Percentiles rank a stretch among this genome's conserved stretches.
Conservation (phyloP, 805 yeast genomes). For the Kluyveromyces starmeri region DNA sequence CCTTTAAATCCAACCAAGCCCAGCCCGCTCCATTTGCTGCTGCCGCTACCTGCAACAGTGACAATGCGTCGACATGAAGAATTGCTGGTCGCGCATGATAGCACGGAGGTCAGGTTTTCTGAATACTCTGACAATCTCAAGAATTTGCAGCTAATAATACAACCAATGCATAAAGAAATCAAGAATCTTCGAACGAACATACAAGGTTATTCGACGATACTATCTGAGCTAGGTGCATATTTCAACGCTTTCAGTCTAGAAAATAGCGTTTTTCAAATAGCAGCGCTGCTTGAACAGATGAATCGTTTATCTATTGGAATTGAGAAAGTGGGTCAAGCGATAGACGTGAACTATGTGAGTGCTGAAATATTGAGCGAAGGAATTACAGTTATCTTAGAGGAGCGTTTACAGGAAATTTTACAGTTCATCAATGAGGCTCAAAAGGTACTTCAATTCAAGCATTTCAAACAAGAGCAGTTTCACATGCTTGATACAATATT, state of each 20-base stretch:
- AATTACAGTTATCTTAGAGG: conserved; percentile 30
- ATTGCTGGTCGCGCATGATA: conserved; percentile 16
- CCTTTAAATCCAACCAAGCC: conserved; percentile 52
- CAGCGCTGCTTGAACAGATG: conserved; percentile 31
- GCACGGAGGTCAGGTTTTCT: conserved; percentile 32
- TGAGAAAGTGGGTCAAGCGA: conserved; percentile 80
- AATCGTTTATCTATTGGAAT: conserved; percentile 42
- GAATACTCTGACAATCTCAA: conserved; percentile 31
- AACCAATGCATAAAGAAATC: conserved; percentile 21
- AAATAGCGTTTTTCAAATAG: conserved; percentile 44
- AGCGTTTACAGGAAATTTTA: conserved; percentile 31
- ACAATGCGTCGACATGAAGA: conserved; percentile 22
- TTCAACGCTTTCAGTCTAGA: conserved; percentile 54
- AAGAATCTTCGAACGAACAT: conserved; percentile 28
- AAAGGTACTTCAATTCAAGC: conserved; percentile 50
- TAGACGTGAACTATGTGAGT: conserved; percentile 61
- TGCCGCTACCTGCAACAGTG: conserved; percentile 51
- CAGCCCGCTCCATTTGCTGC: conserved; percentile 48
- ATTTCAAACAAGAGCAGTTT: conserved; percentile 45
- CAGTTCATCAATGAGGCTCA: conserved; percentile 29
- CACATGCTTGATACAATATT: conserved; percentile 34
- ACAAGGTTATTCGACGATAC: conserved; percentile 51
- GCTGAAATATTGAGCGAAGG: conserved; percentile 37
- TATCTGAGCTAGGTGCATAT: conserved; percentile 70
- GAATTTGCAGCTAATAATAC: conserved; percentile 21